Evolutionary conservation across 2,329 filamentous ascomycete species (phyloP), one percentile per base, ranked within the genome.

Genomic region (Phyllosticta citrichinensis): DNA sequence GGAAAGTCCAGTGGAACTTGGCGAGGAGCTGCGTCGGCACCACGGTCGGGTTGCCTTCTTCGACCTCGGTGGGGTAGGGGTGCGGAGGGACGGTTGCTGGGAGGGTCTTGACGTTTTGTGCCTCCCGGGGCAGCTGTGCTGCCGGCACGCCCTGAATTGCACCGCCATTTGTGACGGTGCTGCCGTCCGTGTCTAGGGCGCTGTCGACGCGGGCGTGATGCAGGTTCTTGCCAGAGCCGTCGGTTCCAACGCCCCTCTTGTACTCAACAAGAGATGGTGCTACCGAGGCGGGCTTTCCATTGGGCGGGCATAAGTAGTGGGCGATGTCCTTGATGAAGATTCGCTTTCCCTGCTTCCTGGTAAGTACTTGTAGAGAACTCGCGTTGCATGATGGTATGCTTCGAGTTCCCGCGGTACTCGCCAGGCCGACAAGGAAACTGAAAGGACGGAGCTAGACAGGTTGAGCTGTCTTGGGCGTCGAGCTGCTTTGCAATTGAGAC

Each of bases 321-420:
- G 89, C 87, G 78, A 97, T 99, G 74, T 97, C 94, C 76, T 99
- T 99, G 82, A 99, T 94, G 78, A 97, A 97, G 68, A 96, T 79
- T 67, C 93, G 89, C 79, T 96, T 96, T 69, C 86, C 88, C 89
- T 95, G 67, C 64, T 68, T 61, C 70, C 66, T 71, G 78, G 75
- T 73, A 73, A 69, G 62, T 64, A 63, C 60, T 14, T 61, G 54
- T 56, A 24, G 53, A 52, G 25, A 56, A 24, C 40, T 56, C 35
- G 24, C 58, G n/a, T 22, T 52, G 51, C 19, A n/a, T 59, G 20
- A 22, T 19, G 11, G n/a, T 24, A 22, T 51, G 57, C 33, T 40
- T 40, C 33, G 57, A 50, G 52, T 52, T 55, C 57, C 11, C 33
- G 22, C 52, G 33, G 52, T 40, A 47, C 52, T 47, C 51, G 57